Percentiles rank a stretch among this genome's conserved stretches.
Evolutionary conservation across 345 rosid genomes (phyloP).

Genomic region (Moricandia moricandioides): DNA sequence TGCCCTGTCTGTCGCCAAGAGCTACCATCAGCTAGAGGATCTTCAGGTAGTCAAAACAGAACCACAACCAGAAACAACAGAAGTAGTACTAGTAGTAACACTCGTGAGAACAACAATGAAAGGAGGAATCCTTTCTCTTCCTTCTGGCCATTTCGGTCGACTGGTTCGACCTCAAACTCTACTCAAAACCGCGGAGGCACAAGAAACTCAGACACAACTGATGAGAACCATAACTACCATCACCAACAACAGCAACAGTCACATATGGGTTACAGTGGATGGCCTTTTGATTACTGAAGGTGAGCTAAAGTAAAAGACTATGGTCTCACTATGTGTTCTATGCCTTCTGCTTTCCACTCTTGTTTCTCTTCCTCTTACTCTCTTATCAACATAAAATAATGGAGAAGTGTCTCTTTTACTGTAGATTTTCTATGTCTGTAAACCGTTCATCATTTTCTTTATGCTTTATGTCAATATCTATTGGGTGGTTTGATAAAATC

Average conservation of each 20-base stretch:
- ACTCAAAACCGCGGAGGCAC: constrained; percentile 45
- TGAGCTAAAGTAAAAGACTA: neutral
- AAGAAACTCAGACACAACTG: constrained; percentile 47
- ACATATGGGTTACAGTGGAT: constrained; percentile 66
- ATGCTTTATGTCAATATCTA: constrained; percentile 1
- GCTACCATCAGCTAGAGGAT: constrained; percentile 53
- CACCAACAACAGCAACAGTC: constrained; percentile 33
- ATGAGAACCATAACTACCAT: constrained; percentile 48
- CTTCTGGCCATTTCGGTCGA: constrained; percentile 86
- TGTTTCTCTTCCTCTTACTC: neutral
- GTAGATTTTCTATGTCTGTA: constrained; percentile 11
- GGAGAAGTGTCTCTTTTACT: neutral
- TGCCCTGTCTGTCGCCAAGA: constrained; percentile 92
- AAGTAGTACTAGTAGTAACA: constrained; percentile 24
- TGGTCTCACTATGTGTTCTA: neutral
- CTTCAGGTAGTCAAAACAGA: constrained; percentile 58
- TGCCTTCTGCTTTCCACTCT: constrained; percentile 5
- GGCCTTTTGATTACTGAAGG: constrained; percentile 71
- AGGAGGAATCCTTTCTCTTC: constrained; percentile 68
- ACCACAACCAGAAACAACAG: constrained; percentile 34
- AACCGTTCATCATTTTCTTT: neutral
- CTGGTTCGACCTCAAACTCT: constrained; percentile 53
- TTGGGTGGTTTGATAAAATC: neutral
- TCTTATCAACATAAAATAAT: constrained; percentile 29
- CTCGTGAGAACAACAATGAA: constrained; percentile 55